Base-by-base conservation (phyloP, 208 protist genomes). In the Angomonas ambiguus region DNA sequence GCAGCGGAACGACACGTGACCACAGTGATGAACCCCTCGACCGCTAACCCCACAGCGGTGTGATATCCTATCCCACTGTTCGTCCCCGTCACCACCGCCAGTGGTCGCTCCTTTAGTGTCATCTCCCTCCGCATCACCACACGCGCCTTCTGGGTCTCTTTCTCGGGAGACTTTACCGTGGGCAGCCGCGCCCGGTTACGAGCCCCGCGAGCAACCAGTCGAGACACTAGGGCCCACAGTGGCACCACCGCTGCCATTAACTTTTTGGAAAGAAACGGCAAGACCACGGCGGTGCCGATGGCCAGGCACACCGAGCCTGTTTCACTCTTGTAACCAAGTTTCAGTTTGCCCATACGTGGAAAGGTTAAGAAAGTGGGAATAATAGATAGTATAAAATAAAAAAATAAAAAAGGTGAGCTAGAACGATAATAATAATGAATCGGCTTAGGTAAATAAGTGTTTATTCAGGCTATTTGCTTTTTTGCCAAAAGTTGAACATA, bases 51-150 rank as follows among this genome's bases (percentile, higher is more conserved):
- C 13, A 88, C 73, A 0, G 88, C 91, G 1, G 88, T 96, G 72
- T 88, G 76, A 65, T 80, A 93, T 8, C 91, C 91, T 51, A 96
- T 93, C 13, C 91, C 91, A 62, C 82, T 88, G 74, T 96, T 96
- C 31, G 88, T 92, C n/a, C 91, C 91, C 6, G 91, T 96, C 57
- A 96, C 91, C 10, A 96, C 75, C 32, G 86, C 88, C 35, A 95
- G 93, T 0, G 85, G 85, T 16, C 88, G 75, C 57, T 83, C 79
- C 18, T 65, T 62, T 4, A 72, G 49, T 24, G 58, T 62, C 83
- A 92, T 90, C 48, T 80, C 67, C 11, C 57, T 70, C 16, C 69
- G 74, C 61, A 94, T 67, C 27, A 89, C 72, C 56, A 87, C 65
- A 28, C 51, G 64, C 5, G 55, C 24, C 30, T 24, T n/a, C 11